Evolutionary conservation across 345 rosid genomes (phyloP).

Genomic region (Euphorbia pulcherrima): DNA sequence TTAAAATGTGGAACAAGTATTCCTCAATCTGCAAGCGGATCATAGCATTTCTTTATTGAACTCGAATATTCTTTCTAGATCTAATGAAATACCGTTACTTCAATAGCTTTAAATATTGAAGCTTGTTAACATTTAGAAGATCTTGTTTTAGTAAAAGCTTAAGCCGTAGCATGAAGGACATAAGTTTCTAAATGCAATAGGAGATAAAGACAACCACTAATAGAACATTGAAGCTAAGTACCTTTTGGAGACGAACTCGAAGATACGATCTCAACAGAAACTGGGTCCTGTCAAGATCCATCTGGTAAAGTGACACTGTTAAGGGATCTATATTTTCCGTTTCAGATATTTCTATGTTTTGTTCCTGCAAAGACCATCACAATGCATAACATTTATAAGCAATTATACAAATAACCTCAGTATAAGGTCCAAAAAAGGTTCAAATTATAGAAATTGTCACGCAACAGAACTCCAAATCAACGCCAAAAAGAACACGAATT

Average conservation of each 20-base stretch:
- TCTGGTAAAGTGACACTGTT: constrained; percentile 71
- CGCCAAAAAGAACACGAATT: not conserved
- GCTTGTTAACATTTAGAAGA: not conserved
- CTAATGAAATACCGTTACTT: not conserved
- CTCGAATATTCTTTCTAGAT: not conserved
- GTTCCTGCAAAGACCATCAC: constrained; percentile 41
- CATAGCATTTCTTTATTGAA: not conserved
- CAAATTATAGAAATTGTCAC: not conserved
- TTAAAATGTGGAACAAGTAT: constrained; percentile 56
- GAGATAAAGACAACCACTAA: not conserved
- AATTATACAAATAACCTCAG: not conserved
- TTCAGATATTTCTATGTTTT: constrained; percentile 44
- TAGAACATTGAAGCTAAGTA: constrained; percentile 12
- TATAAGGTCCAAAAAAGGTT: not conserved
- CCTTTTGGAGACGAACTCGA: constrained; percentile 82
- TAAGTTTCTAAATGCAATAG: not conserved
- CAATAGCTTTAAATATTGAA: not conserved
- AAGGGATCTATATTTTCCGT: constrained; percentile 52
- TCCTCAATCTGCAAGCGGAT: constrained; percentile 60
- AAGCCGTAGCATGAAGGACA: not conserved
- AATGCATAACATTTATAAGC: not conserved
- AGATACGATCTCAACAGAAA: constrained; percentile 84
- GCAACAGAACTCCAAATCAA: not conserved
- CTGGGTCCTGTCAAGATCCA: constrained; percentile 81
- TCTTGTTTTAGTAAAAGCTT: not conserved